Conservation (phyloP, 306 rosid species). For the Acacia acuminata region DNA sequence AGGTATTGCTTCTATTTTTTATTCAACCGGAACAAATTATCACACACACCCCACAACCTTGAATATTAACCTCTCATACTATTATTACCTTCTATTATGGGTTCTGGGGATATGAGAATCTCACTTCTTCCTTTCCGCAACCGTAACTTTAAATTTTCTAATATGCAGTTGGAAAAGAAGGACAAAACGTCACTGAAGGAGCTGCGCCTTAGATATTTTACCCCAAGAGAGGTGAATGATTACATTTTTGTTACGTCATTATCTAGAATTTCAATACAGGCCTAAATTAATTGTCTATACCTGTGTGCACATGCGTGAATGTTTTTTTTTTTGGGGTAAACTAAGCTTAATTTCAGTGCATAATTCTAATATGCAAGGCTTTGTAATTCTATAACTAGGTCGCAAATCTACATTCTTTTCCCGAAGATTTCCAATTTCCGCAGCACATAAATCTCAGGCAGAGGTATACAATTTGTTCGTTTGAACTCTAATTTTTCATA, state of each 20-base stretch:
- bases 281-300: background rate
- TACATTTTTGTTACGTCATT: conserved; percentile 4
- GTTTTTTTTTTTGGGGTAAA: background rate
- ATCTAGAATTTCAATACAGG: conserved; percentile 3
- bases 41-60: background rate
- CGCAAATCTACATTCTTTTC: conserved; percentile 85
- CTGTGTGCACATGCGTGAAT: conserved; percentile 13
- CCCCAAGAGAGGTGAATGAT: conserved; percentile 82
- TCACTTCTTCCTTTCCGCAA: conserved; percentile 10
- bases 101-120: background rate
- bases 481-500: background rate
- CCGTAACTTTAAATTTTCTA: conserved; percentile 25
- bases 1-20: conserved; percentile 49
- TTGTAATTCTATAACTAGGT: conserved; percentile 51
- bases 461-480: conserved; percentile 48
- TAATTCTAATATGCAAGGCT: conserved; percentile 25
- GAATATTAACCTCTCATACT: background rate
- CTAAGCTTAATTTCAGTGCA: conserved; percentile 21
- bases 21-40: background rate
- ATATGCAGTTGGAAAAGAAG: conserved; percentile 66
- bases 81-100: background rate
- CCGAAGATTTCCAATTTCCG: conserved; percentile 80
- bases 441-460: conserved; percentile 77
- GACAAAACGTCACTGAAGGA: conserved; percentile 73
- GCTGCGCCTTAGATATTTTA: conserved; percentile 77